Base-by-base conservation (phyloP, 805 yeast species). In the Suhomyces faveliae region DNA sequence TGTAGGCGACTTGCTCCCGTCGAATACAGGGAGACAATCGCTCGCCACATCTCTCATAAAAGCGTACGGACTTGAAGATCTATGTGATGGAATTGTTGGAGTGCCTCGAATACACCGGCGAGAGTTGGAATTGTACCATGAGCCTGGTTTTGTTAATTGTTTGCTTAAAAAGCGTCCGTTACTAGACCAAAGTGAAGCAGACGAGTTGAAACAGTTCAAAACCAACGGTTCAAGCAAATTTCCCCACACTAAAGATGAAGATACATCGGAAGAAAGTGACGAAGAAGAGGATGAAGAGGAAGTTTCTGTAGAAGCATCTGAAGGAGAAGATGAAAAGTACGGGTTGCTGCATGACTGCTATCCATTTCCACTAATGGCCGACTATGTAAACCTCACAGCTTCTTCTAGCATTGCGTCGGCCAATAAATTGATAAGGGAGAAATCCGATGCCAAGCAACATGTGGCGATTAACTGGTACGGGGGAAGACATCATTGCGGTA, bases 391-490 rank as follows among this genome's bases (percentile, higher is more conserved):
- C 17, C 61, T 68, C 0, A 63, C 75, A 0, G 81, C 85, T 0
- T 87, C 88, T 0, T 78, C 89, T 0, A 79, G 87, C 2, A 51
- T 85, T 9, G 59, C 75, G 9, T 70, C 83, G 8, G 80, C 80
- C 0, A 61, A 64, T 5, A 45, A 44, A 12, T 41, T 69, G 66
- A 55, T 53, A 76, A 3, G 43, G 59, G 1, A 43, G 40, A 45
- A 33, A 42, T 33, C 43, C 24, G 20, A 33, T n/a, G n/a, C 13
- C 1, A 5, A 54, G 22, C 70, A 67, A 35, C 49, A 60, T 8
- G 64, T 80, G 1, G 83, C 78, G 1, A 71, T 87, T 40, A 85
- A 85, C 58, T 87, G 90, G 90, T 79, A 80, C 56, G 95, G 95
- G 5, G 95, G 94, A 1, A 64, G 91, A 42, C 94, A 86, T 58